Evolutionary conservation across 2,329 filamentous ascomycete species (phyloP).

Genomic region (Aureobasidium sp.): DNA sequence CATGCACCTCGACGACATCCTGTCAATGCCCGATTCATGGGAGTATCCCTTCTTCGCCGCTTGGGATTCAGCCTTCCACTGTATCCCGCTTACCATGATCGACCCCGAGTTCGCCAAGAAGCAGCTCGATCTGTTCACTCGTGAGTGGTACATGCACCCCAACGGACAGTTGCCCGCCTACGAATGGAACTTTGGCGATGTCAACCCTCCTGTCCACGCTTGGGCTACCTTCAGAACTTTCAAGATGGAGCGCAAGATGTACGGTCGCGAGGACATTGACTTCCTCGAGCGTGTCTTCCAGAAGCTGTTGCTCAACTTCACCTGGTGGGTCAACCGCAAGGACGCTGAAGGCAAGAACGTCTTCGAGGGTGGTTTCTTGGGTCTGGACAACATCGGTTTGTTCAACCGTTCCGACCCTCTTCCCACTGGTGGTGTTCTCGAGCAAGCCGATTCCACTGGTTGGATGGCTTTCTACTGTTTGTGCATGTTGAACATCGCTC

Average conservation of each 20-base stretch:
- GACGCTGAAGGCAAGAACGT: slow-evolving; percentile 92
- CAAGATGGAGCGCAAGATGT: slow-evolving; percentile 98
- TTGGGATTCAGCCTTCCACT: slow-evolving; percentile 96
- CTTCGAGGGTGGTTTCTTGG: slow-evolving; percentile 92
- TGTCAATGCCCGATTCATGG: slow-evolving; percentile 98
- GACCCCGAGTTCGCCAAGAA: slow-evolving; percentile 98
- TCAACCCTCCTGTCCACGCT: slow-evolving; percentile 92
- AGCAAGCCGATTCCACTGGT: slow-evolving; percentile 94
- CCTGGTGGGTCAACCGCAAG: slow-evolving; percentile 99
- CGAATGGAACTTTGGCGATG: slow-evolving; percentile 97
- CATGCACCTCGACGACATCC: slow-evolving; percentile 85
- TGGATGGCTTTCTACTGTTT: slow-evolving; percentile 99
- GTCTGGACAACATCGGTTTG: slow-evolving; percentile 91
- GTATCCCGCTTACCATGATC: slow-evolving; percentile 92
- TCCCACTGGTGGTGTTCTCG: slow-evolving; percentile 84
- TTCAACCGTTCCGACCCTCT: slow-evolving; percentile 96
- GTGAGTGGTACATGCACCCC: slow-evolving; percentile 98
- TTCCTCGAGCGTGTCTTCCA: slow-evolving; percentile 96
- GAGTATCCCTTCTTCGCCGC: slow-evolving; percentile 97
- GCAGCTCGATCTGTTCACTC: slow-evolving; percentile 88
- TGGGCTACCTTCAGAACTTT: slow-evolving; percentile 94
- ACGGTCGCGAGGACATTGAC: slow-evolving; percentile 87
- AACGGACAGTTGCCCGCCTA: slow-evolving; percentile 91
- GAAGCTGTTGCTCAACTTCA: slow-evolving; percentile 91
- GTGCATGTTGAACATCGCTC: slow-evolving; percentile 92